Evolutionary conservation across 768 basidiomycete species (phyloP).

Genomic region (Boletus huronensis): DNA sequence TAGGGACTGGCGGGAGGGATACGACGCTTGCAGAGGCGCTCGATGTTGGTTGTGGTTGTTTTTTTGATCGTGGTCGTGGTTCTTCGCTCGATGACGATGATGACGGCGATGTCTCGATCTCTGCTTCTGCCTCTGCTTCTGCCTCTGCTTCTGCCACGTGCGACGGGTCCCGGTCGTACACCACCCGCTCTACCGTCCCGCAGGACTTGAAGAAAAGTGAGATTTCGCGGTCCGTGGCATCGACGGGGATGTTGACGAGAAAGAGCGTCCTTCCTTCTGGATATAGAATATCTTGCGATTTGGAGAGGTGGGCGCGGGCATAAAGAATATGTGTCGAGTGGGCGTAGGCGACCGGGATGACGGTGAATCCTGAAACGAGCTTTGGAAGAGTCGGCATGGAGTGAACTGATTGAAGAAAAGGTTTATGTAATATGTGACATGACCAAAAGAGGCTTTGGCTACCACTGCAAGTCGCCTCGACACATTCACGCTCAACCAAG

Average conservation of each 20-base stretch:
- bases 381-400: conserved; percentile 21
- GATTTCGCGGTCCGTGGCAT: conserved; percentile 80
- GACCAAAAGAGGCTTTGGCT: too few species aligned
- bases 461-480: too few species aligned
- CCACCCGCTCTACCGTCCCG: conserved; percentile 74
- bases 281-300: conserved; percentile 34
- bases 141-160: conserved; percentile 31
- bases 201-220: conserved; percentile 70
- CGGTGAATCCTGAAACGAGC: conserved; percentile 32
- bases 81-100: conserved; percentile 3
- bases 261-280: conserved; percentile 75
- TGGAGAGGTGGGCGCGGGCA: conserved; percentile 60
- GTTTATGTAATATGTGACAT: too few species aligned
- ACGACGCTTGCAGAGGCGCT: conserved; percentile 47
- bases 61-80: conserved; percentile 31
- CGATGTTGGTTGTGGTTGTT: conserved; percentile 25
- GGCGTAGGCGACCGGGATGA: conserved; percentile 41
- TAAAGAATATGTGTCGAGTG: conserved; percentile 68
- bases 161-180: conserved; percentile 52
- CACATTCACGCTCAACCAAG: too few species aligned
- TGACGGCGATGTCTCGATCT: neutral
- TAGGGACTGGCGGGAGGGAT: conserved; percentile 51
- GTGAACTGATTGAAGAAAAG: too few species aligned
- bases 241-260: conserved; percentile 84
- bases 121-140: conserved; percentile 16